These are phyloP conservation scores for Solanum verrucosum DNA, from an alignment of 257 asterid genomes.

Conservation along the genomic window DNA sequence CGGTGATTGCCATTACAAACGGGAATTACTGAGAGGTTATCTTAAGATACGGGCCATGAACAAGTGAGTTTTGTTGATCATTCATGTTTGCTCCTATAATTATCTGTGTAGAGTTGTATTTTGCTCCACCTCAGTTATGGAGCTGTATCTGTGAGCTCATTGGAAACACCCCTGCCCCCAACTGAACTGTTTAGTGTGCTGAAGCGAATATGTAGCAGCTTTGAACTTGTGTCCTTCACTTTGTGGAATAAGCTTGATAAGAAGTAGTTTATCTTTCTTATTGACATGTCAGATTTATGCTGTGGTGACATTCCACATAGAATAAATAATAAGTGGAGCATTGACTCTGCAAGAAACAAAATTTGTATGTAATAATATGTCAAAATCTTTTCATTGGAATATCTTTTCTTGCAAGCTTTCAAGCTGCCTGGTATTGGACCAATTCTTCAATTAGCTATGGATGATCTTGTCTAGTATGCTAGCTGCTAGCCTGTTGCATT, in stretches of 20 bases:
- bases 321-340: background rate
- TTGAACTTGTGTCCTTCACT: background rate
- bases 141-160: background rate
- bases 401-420: background rate
- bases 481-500: background rate
- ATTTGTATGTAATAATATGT: background rate
- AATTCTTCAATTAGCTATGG: background rate
- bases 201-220: background rate
- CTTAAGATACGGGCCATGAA: constrained; percentile 63
- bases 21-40: constrained; percentile 74
- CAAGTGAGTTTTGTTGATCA: constrained; percentile 32
- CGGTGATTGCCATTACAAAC: constrained; percentile 87
- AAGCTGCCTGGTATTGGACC: background rate
- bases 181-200: background rate
- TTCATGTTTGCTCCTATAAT: background rate
- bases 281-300: background rate
- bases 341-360: background rate
- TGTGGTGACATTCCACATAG: background rate
- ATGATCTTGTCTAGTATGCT: background rate
- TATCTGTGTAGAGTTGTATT: background rate
- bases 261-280: background rate
- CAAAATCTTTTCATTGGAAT: background rate
- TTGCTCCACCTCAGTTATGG: background rate
- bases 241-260: background rate
- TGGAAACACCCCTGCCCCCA: background rate